A percentile compares a stretch with the other conserved stretches of the same genome.
phyloP scores from a whole-genome alignment of 192 early-diverging fungal genomes.

The Cladochytrium replicatum region DNA sequence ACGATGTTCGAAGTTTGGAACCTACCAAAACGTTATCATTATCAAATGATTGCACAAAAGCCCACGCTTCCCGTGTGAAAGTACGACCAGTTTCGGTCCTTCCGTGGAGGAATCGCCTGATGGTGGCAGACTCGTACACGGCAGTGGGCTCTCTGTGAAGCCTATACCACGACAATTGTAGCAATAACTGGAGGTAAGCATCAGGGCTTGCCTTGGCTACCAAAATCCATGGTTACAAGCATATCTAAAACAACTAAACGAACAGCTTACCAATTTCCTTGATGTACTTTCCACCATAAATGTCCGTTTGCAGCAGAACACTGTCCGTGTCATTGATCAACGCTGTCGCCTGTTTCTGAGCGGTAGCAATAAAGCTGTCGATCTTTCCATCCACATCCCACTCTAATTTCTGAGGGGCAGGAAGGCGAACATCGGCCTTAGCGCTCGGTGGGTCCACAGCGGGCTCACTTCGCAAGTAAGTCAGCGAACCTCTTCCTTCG shows the following conservation, averaged over 20 bases:
- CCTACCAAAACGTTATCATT: constrained; percentile 50
- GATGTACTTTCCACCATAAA: constrained; percentile 78
- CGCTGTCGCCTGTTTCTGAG: constrained; percentile 47
- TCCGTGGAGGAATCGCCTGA: constrained; percentile 55
- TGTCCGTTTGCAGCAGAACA: constrained; percentile 53
- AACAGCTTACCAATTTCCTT: constrained; percentile 50
- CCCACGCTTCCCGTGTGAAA: constrained; percentile 64
- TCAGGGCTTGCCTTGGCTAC: constrained; percentile 71
- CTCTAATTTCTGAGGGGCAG: constrained; percentile 50
- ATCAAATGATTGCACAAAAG: constrained; percentile 65
- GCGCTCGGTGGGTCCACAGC: constrained; percentile 32
- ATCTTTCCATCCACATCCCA: constrained; percentile 59
- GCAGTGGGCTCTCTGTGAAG: constrained; percentile 50
- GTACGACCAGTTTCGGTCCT: constrained; percentile 89
- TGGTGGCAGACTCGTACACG: constrained; percentile 43
- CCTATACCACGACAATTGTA: constrained; percentile 76
- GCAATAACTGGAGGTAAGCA: constrained; percentile 80
- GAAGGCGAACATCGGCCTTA: constrained; percentile 20
- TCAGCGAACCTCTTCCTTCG: not conserved
- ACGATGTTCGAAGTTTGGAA: too few species aligned
- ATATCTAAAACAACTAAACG: not conserved
- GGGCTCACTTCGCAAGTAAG: constrained; percentile 31
- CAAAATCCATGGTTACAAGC: not conserved
- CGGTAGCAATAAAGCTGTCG: constrained; percentile 45
- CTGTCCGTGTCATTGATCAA: constrained; percentile 64